Base-by-base conservation (phyloP, 2,329 filamentous ascomycete species). In the Diaporthe sp. region DNA sequence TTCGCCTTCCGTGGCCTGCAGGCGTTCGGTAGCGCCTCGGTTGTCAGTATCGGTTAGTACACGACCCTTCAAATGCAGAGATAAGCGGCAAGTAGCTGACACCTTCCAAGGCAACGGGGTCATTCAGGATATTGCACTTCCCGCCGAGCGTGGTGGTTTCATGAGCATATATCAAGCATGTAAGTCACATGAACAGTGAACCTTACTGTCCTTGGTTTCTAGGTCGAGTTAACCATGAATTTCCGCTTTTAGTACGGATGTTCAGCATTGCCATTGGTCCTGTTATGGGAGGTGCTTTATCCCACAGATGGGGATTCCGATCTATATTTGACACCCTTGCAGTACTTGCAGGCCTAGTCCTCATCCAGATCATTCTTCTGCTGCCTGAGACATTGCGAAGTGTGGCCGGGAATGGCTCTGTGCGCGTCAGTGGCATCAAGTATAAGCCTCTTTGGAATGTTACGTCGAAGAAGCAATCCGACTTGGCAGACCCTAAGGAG, bases 1-100 rank as follows among this genome's bases (percentile, higher is more conserved):
- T 80, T 90, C 75, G 79, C 85, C 6, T 84, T 90, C 37, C 82
- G 88, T 57, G 86, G 83, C 1, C 63, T 90, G 13, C 88, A 90
- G 80, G 85, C 86, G 9, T 84, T 85, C 1, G 88, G 87, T 4
- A 87, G 85, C 76, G 85, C 87, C 3, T 86, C 86, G 1, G 88
- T 85, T 0, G 86, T 88, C 3, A 86, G 86, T 53, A 85, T 89
- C 44, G 87, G 87, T 83, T 81, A 73, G 80, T 75, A 10, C 39
- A 44, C 2, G 37, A 20, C 9, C 9, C 2, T 4, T 31, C 5
- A 9, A 12, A 2, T 15, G 4, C 39, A 15, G 2, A 49, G 13
- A n/a, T 15, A 22, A n/a, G 3, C 28, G 4, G 7, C 15, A 10
- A 3, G n/a, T 25, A 17, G 20, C 42, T 65, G 61, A 65, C 42